A percentile compares a stretch with the other conserved stretches of the same genome.
These are phyloP conservation scores for Gossypium schwendimanii DNA, from an alignment of 441 rosid species.

Conservation along the genomic window DNA sequence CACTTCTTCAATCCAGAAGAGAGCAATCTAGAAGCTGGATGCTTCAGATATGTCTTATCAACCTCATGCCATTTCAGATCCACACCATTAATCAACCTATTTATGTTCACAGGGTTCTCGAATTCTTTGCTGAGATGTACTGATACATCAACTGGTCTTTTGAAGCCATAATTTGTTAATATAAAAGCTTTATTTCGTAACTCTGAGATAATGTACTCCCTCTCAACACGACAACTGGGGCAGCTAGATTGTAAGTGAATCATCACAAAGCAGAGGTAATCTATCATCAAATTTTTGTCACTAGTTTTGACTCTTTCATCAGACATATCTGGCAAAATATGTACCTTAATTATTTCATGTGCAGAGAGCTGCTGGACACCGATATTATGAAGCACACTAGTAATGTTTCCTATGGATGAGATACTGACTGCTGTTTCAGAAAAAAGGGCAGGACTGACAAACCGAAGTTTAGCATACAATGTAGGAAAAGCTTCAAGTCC, in stretches of 20 bases:
- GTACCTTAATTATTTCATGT: conserved; percentile 77
- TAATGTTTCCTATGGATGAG: conserved; percentile 38
- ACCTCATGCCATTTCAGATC: conserved; percentile 76
- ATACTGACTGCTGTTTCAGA: conserved; percentile 37
- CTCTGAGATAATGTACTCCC: conserved; percentile 52
- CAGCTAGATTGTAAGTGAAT: conserved; percentile 79
- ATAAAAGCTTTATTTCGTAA: conserved; percentile 57
- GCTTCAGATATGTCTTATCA: conserved; percentile 62
- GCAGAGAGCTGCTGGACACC: conserved; percentile 84
- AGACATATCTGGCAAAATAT: conserved; percentile 67
- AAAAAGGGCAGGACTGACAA: conserved; percentile 57
- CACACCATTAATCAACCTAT: conserved; percentile 42
- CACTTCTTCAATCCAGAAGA: conserved; percentile 49
- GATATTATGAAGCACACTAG: conserved; percentile 59
- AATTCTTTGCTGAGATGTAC: conserved; percentile 75
- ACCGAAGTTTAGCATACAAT: conserved; percentile 67
- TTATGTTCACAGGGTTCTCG: conserved; percentile 56
- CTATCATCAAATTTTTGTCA: conserved; percentile 47
- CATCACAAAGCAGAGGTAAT: conserved; percentile 88
- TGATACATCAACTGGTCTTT: conserved; percentile 44
- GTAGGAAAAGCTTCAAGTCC: conserved; percentile 62
- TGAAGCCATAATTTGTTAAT: conserved; percentile 71
- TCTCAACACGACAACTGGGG: conserved; percentile 52
- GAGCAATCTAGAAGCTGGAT: conserved; percentile 52
- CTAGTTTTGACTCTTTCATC: conserved; percentile 23